Evolutionary conservation across 2,329 filamentous ascomycete species (phyloP).

Genomic region (Alternaria postmessia): DNA sequence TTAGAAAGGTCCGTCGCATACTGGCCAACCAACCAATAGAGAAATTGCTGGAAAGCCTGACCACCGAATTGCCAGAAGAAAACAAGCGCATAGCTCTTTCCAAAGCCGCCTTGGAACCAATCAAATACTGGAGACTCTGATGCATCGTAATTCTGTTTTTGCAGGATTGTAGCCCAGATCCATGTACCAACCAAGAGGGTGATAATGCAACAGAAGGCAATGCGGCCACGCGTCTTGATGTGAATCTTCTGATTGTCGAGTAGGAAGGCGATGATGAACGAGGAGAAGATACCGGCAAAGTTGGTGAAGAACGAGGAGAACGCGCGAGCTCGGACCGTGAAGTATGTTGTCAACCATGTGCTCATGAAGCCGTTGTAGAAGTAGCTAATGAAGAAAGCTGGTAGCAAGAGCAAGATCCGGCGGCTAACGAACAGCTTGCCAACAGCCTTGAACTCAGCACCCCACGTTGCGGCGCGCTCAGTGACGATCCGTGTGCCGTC

Average conservation of each 20-base stretch:
- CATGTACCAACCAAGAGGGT: conserved; percentile 44
- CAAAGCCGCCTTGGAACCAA: conserved; percentile 47
- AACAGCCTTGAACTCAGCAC: conserved; percentile 41
- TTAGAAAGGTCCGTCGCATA: conserved; percentile 45
- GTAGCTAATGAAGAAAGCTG: conserved; percentile 51
- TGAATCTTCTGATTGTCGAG: conserved; percentile 45
- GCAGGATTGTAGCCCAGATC: conserved; percentile 47
- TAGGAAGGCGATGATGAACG: conserved; percentile 45
- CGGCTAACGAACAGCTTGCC: conserved; percentile 42
- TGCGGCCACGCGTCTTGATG: conserved; percentile 44
- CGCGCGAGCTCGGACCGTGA: conserved; percentile 46
- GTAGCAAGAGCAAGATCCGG: conserved; percentile 43
- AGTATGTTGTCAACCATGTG: conserved; percentile 48
- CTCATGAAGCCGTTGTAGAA: conserved; percentile 50
- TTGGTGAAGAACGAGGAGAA: conserved; percentile 50
- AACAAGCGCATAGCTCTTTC: conserved; percentile 43
- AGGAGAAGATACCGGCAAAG: conserved; percentile 48
- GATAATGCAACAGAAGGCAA: conserved; percentile 41
- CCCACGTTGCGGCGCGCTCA: conserved; percentile 33
- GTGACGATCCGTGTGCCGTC: conserved; percentile 51
- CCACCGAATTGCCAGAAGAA: conserved; percentile 50
- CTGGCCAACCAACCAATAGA: conserved; percentile 50
- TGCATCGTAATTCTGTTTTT: conserved; percentile 45
- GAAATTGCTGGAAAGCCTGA: conserved; percentile 49
- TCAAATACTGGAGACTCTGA: conserved; percentile 39